phyloP scores from a whole-genome alignment of 192 early-diverging fungal genomes.

The Backusella mclennaniae region DNA sequence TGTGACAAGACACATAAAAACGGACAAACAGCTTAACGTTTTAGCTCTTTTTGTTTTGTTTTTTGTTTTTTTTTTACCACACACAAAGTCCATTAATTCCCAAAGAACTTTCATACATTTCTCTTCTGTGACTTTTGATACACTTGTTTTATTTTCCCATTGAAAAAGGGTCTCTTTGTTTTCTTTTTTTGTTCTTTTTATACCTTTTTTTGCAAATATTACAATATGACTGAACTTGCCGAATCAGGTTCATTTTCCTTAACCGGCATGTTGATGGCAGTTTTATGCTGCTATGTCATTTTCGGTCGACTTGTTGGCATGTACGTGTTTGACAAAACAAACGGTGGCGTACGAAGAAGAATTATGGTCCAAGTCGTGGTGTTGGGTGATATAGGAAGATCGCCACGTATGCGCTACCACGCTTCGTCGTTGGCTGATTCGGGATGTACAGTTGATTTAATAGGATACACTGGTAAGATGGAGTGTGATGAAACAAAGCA shows the following conservation, averaged over 20 bases:
- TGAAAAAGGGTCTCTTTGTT: not conserved
- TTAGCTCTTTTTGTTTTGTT: not conserved
- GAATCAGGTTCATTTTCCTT: conserved; percentile 10
- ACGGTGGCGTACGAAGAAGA: conserved; percentile 5
- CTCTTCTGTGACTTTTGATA: not conserved
- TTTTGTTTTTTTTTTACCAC: not conserved
- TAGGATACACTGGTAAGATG: conserved; percentile 73
- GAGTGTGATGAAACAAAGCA: too few relatives aligned
- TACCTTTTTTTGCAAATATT: not conserved
- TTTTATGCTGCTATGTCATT: conserved; percentile 23
- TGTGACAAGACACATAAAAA: not conserved
- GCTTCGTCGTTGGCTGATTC: conserved; percentile 69
- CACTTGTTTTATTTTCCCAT: not conserved
- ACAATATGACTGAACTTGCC: not conserved
- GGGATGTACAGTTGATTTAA: conserved; percentile 73
- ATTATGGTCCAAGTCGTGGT: conserved; percentile 56
- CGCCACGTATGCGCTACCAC: conserved; percentile 93
- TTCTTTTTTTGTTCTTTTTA: not conserved
- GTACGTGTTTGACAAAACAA: conserved; percentile 11
- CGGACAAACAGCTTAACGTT: not conserved
- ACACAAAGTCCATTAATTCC: not conserved
- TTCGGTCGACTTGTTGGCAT: conserved; percentile 13
- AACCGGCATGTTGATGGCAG: conserved; percentile 3
- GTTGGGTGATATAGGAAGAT: conserved; percentile 81
- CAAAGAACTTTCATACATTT: not conserved